Conservation (phyloP, 2,329 filamentous ascomycete genomes). For the Dichotomopilus funicola region DNA sequence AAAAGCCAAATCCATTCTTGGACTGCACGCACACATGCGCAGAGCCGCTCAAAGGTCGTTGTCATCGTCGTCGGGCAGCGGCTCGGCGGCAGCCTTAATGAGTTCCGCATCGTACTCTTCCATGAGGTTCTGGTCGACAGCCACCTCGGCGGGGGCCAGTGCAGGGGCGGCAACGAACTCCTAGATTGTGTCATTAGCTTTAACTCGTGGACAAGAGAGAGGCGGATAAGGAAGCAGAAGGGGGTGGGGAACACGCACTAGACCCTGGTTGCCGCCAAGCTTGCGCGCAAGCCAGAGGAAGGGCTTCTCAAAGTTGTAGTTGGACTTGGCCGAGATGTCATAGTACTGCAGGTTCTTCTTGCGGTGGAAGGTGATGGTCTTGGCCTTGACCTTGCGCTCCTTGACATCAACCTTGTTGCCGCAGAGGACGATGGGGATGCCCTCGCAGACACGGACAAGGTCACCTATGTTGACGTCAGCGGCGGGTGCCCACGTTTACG, state of each 20-base stretch:
- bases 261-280: slow-evolving; percentile 84
- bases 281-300: slow-evolving; percentile 99
- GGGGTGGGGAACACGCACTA: slow-evolving; percentile 50
- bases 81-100: slow-evolving; percentile 68
- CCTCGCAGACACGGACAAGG: slow-evolving; percentile 97
- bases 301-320: slow-evolving; percentile 99
- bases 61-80: slow-evolving; percentile 78
- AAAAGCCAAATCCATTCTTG: slow-evolving; percentile 6
- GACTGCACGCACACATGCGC: slow-evolving; percentile 5
- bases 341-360: slow-evolving; percentile 99
- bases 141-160: slow-evolving; percentile 85
- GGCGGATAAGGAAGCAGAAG: background rate
- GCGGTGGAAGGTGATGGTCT: slow-evolving; percentile 99
- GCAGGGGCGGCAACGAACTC: slow-evolving; percentile 96
- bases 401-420: slow-evolving; percentile 99
- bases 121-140: slow-evolving; percentile 78
- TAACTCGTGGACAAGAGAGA: slow-evolving; percentile 11
- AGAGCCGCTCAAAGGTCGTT: slow-evolving; percentile 32
- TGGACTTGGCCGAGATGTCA: slow-evolving; percentile 98
- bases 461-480: slow-evolving; percentile 56
- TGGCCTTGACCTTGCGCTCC: slow-evolving; percentile 99
- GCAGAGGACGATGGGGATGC: slow-evolving; percentile 95
- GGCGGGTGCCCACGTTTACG: background rate
- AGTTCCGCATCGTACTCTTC: slow-evolving; percentile 85
- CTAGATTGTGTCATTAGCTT: slow-evolving; percentile 40